Evolutionary conservation across 768 basidiomycete species (phyloP).

Genomic region (Podaxis sp.): DNA sequence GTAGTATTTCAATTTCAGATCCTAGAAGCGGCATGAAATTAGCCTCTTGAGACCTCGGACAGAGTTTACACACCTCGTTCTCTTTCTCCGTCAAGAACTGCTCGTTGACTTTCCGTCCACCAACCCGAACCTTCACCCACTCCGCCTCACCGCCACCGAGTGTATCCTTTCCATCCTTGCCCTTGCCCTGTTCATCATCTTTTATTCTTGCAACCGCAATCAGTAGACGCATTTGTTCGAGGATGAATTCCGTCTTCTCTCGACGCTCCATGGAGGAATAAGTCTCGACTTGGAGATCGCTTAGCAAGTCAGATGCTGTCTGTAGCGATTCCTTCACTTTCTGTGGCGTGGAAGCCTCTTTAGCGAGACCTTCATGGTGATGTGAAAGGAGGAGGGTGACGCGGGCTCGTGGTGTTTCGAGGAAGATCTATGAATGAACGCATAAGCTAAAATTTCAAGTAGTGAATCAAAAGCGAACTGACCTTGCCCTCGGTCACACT

Average conservation of each 20-base stretch:
- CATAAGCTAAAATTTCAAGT: neutral
- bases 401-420: constrained; percentile 94
- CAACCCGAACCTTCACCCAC: constrained; percentile 91
- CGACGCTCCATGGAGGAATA: constrained; percentile 98
- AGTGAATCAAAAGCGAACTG: constrained; percentile 23
- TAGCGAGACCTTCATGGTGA: constrained; percentile 71
- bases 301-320: constrained; percentile 88
- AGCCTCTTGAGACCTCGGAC: neutral
- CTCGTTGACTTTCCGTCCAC: constrained; percentile 92
- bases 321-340: constrained; percentile 68
- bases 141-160: constrained; percentile 79
- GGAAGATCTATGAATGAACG: constrained; percentile 67
- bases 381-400: constrained; percentile 85
- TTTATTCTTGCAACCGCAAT: constrained; percentile 75
- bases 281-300: constrained; percentile 97
- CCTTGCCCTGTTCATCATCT: constrained; percentile 60
- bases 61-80: constrained; percentile 63
- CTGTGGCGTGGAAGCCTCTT: constrained; percentile 27
- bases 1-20: constrained; percentile 94
- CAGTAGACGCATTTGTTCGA: constrained; percentile 95
- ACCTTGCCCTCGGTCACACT: constrained; percentile 97
- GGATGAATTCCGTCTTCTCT: constrained; percentile 97
- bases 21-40: constrained; percentile 45
- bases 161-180: constrained; percentile 59
- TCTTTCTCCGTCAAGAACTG: constrained; percentile 86